Percentiles rank a stretch among this genome's conserved stretches.
Evolutionary conservation across 805 yeast genomes (phyloP).

Genomic region (Yarrowia sp.): DNA sequence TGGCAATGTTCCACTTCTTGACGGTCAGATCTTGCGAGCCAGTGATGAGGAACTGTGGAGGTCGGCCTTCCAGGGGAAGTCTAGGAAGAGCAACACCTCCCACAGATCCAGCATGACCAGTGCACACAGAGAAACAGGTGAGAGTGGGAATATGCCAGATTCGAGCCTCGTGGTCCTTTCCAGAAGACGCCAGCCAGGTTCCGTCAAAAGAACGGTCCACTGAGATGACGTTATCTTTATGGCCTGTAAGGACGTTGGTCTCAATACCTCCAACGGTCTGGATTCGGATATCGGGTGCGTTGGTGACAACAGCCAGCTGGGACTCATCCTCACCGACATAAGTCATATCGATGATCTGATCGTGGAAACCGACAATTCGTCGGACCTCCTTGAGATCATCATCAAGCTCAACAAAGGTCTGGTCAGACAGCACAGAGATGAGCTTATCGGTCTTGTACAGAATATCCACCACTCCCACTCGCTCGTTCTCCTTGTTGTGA

Average conservation of each 20-base stretch:
- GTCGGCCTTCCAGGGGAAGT: slow-evolving; percentile 37
- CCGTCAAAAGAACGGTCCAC: slow-evolving; percentile 80
- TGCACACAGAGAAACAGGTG: slow-evolving; percentile 56
- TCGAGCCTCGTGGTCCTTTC: slow-evolving; percentile 82
- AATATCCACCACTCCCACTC: slow-evolving; percentile 65
- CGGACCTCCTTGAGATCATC: slow-evolving; percentile 42
- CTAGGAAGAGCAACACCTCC: slow-evolving; percentile 78
- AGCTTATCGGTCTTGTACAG: slow-evolving; percentile 35
- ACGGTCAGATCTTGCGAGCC: slow-evolving; percentile 83
- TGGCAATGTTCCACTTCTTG: slow-evolving; percentile 70
- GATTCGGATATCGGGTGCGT: slow-evolving; percentile 82
- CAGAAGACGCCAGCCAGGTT: slow-evolving; percentile 84
- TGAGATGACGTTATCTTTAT: slow-evolving; percentile 77
- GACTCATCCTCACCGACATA: slow-evolving; percentile 60
- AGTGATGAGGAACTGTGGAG: slow-evolving; percentile 73
- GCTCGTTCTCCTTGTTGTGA: slow-evolving; percentile 49
- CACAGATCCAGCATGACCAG: slow-evolving; percentile 85
- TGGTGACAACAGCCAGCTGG: slow-evolving; percentile 80
- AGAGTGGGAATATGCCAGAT: slow-evolving; percentile 65
- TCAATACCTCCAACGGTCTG: slow-evolving; percentile 54
- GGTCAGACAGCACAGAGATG: slow-evolving; percentile 66
- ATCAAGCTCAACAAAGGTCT: slow-evolving; percentile 61
- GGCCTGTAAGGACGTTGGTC: slow-evolving; percentile 71
- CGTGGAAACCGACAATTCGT: slow-evolving; percentile 88
- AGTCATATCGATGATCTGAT: slow-evolving; percentile 86